Conservation (phyloP, 169 alveolate genomes). For the Cryptosporidium tyzzeri region DNA sequence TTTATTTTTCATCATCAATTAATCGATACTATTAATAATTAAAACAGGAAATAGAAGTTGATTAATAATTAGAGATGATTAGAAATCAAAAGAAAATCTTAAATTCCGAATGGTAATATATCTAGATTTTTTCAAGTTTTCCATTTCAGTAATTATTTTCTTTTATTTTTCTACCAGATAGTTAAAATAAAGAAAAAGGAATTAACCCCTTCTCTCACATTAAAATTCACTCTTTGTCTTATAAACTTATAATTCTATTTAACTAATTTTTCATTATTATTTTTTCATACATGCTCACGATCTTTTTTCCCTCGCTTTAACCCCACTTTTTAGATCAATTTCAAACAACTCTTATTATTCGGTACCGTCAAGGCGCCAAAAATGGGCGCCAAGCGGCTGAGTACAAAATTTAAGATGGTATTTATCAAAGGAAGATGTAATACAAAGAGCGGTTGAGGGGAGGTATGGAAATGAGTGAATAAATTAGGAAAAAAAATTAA, state of each 20-base stretch:
- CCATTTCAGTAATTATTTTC: too few relatives aligned
- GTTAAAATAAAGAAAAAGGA: too few relatives aligned
- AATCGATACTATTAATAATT: background rate
- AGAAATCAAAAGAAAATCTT: background rate
- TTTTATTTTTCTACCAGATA: too few relatives aligned
- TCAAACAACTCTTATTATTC: background rate
- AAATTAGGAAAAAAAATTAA: too few relatives aligned
- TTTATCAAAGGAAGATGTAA: background rate
- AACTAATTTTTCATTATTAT: background rate
- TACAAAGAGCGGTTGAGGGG: conserved; percentile 21
- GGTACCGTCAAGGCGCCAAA: conserved; percentile 12
- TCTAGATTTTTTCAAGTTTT: too few relatives aligned
- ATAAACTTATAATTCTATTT: background rate
- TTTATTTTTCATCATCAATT: background rate
- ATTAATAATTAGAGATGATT: background rate
- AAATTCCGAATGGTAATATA: too few relatives aligned
- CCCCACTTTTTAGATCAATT: conserved; percentile 24
- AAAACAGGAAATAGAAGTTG: too few relatives aligned
- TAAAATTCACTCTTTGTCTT: background rate
- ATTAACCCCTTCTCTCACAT: background rate
- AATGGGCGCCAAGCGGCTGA: background rate
- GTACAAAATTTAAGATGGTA: background rate
- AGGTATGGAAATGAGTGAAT: background rate
- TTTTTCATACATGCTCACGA: conserved; percentile 7
- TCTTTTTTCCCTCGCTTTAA: conserved; percentile 1